phyloP scores from a whole-genome alignment of 805 yeast genomes.

The Myxozyma kluyveri region DNA sequence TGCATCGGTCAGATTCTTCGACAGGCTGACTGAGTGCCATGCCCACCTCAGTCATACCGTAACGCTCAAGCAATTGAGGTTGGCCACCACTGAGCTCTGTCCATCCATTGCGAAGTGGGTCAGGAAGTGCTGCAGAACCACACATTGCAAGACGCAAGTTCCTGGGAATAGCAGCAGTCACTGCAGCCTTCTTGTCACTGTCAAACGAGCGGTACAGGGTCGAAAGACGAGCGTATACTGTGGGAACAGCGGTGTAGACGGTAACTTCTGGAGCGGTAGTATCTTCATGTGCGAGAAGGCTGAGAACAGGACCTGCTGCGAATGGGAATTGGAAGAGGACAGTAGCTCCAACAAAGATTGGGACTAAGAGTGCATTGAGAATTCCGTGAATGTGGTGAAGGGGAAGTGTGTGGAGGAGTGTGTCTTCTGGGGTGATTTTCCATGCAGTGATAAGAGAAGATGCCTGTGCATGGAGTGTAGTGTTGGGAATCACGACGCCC shows the following conservation, averaged over 20 bases:
- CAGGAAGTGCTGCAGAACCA: constrained; percentile 40
- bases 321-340: constrained; percentile 38
- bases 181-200: constrained; percentile 20
- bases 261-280: constrained; percentile 33
- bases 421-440: constrained; percentile 33
- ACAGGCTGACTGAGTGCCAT: constrained; percentile 37
- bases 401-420: constrained; percentile 38
- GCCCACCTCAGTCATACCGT: constrained; percentile 42
- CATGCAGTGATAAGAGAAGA: constrained; percentile 37
- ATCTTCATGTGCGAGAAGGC: constrained; percentile 30
- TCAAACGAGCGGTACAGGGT: constrained; percentile 24
- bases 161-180: constrained; percentile 24
- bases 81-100: constrained; percentile 33
- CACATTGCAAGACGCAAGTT: constrained; percentile 37
- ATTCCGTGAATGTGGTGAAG: constrained; percentile 40
- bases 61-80: constrained; percentile 37
- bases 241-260: constrained; percentile 40
- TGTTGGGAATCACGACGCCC: constrained; percentile 38
- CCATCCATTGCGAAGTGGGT: constrained; percentile 37
- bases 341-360: constrained; percentile 37
- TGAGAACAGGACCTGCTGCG: constrained; percentile 31
- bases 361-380: constrained; percentile 37
- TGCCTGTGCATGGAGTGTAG: constrained; percentile 37
- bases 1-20: constrained; percentile 29
- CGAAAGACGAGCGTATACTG: constrained; percentile 36